Evolutionary conservation across 225 moss, liverwort and hornwort species (phyloP), one percentile per base, ranked within the genome.

Genomic region (Antitrichia curtipendula): DNA sequence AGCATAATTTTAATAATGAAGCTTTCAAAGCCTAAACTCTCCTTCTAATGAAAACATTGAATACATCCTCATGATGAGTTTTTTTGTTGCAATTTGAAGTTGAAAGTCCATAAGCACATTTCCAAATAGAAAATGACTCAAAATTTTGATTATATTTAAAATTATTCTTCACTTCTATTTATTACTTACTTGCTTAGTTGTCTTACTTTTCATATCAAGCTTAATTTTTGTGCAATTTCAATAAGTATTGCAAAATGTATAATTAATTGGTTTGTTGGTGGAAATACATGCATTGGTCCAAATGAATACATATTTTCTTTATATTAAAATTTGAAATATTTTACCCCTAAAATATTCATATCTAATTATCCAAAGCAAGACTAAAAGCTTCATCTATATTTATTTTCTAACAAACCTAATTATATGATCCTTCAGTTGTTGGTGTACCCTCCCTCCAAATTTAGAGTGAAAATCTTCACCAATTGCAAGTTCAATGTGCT

Each of bases 261-360:
- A 1, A 47, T 49, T 4, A 19, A 19, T 47, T 49, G 2, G 20
- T 45, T 74, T 49, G 31, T 31, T 49, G 4, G 2, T 74, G 20
- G 1, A 74, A 31, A 47, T 29, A 18, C 2, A 29, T 17, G 2
- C 7, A 29, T 16, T 0, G 0, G 5, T 43, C 1, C 3, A 19
- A 31, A 18, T 47, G 6, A 47, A 19, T 6, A 19, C 6, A 45
- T 19, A 10, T 29, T 72, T 47, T 19, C 1, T 10, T 47, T 31
- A 31, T 4, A 47, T 18, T 7, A 4, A 7, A 73, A 7, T 73
- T 47, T 31, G 19, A 47, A 73, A 2, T 11, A 10, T 6, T 27
- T 71, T 6, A 9, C 1, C 2, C 0, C 45, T 3, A 31, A 31
- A 73, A 19, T 47, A 47, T 2, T 47, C 7, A 31, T 31, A 47